phyloP scores from a whole-genome alignment of 2,329 filamentous ascomycete genomes.

The Colletotrichum spinosum region DNA sequence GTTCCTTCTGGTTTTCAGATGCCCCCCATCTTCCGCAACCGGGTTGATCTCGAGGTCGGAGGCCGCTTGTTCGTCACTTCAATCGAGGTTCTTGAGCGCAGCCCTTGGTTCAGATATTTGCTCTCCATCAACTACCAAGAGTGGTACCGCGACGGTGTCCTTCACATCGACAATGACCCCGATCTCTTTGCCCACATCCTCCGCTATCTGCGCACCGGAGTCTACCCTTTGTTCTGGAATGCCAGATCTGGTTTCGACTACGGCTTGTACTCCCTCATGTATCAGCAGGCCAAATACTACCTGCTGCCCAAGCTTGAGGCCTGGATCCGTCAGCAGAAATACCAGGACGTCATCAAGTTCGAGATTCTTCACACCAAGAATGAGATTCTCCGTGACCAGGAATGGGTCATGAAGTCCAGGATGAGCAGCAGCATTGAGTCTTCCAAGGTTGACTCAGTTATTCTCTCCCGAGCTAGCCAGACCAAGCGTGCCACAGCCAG shows the following conservation, averaged over 20 bases:
- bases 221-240: constrained; percentile 50
- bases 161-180: constrained; percentile 50
- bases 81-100: constrained; percentile 28
- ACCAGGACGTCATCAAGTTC: constrained; percentile 37
- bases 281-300: constrained; percentile 49
- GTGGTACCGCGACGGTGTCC: constrained; percentile 17
- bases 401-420: not conserved
- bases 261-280: constrained; percentile 47
- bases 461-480: no score
- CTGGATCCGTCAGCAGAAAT: constrained; percentile 41
- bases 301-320: constrained; percentile 40
- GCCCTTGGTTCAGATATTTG: constrained; percentile 26
- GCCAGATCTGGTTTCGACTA: constrained; percentile 46
- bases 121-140: constrained; percentile 30
- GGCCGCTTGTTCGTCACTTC: constrained; percentile 37
- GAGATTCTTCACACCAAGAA: constrained; percentile 27
- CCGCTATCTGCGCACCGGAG: constrained; percentile 47
- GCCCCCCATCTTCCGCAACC: constrained; percentile 15
- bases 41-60: constrained; percentile 36
- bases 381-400: constrained; percentile 1
- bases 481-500: no score
- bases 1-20: constrained; percentile 1
- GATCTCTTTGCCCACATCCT: constrained; percentile 50
- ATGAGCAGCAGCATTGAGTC: no score
- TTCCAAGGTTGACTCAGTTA: no score